These are phyloP conservation scores for Symbiodinium natans DNA, from an alignment of 73 alveolate genomes.

Conservation along the genomic window DNA sequence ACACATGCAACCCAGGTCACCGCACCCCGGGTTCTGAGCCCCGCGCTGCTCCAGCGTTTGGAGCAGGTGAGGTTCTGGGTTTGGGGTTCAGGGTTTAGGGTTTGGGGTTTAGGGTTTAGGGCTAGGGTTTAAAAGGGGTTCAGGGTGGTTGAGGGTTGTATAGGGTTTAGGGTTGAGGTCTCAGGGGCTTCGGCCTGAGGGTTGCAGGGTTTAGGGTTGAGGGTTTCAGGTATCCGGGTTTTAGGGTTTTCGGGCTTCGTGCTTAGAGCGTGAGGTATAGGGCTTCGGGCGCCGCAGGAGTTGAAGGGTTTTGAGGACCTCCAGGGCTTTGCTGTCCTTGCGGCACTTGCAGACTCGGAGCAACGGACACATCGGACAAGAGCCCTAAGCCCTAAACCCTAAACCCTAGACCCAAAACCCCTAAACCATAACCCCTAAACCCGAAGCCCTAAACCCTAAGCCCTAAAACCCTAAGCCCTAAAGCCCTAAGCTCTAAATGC, in stretches of 20 bases:
- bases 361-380: no score
- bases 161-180: neutral
- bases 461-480: no score
- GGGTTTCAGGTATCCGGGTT: neutral
- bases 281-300: neutral
- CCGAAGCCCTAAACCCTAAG: neutral
- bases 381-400: neutral
- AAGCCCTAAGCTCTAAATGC: no score
- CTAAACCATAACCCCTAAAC: neutral
- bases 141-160: neutral
- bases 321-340: no score
- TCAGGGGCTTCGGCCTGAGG: neutral
- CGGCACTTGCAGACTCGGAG: no score
- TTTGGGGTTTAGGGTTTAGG: neutral
- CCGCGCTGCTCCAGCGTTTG: slow-evolving; percentile 41
- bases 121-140: neutral
- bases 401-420: neutral
- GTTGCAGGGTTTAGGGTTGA: neutral
- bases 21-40: slow-evolving; percentile 70
- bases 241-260: neutral
- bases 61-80: slow-evolving; percentile 13
- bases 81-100: neutral
- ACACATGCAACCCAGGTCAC: neutral
- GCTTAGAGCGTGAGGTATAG: neutral
- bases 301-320: no score